Conservation (phyloP, 1,139 yeast genomes). For the Yamadazyma trypodendri region DNA sequence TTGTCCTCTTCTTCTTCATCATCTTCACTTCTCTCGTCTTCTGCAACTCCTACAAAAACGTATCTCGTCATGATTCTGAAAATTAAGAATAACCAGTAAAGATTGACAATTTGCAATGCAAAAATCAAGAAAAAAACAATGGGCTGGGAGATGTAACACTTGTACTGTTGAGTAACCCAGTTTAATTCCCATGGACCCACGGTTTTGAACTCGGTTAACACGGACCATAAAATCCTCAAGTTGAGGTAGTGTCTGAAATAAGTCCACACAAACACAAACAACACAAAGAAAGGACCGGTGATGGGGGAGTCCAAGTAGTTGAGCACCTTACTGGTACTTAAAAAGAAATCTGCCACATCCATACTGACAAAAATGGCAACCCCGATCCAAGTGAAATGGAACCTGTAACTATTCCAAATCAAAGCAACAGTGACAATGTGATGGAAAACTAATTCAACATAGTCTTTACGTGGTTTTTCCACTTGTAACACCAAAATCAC, state of each 20-base stretch:
- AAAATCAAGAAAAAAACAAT: constrained; percentile 76
- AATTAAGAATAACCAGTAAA: constrained; percentile 84
- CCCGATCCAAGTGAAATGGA: constrained; percentile 97
- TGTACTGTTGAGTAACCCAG: constrained; percentile 92
- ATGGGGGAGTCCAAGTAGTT: constrained; percentile 74
- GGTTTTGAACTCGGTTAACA: constrained; percentile 79
- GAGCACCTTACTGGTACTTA: constrained; percentile 78
- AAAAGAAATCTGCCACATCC: constrained; percentile 92
- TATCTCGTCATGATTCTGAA: constrained; percentile 71
- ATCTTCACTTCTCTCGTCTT: constrained; percentile 90
- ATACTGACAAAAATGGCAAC: constrained; percentile 85
- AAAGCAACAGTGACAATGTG: constrained; percentile 89
- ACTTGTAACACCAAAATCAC: constrained; percentile 76
- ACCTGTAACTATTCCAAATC: constrained; percentile 86
- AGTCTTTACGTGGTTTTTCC: constrained; percentile 95
- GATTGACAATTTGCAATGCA: constrained; percentile 81
- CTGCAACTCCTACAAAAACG: constrained; percentile 54
- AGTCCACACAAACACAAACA: constrained; percentile 74
- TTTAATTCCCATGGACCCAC: constrained; percentile 80
- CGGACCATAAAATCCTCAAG: constrained; percentile 78
- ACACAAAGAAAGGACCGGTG: constrained; percentile 63
- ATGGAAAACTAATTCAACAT: constrained; percentile 85
- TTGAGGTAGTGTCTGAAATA: constrained; percentile 88
- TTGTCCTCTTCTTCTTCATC: constrained; percentile 35
- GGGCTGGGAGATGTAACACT: constrained; percentile 92